These are phyloP conservation scores for Pseudogymnoascus sp. DNA, from an alignment of 2,329 filamentous ascomycete genomes.

Conservation along the genomic window DNA sequence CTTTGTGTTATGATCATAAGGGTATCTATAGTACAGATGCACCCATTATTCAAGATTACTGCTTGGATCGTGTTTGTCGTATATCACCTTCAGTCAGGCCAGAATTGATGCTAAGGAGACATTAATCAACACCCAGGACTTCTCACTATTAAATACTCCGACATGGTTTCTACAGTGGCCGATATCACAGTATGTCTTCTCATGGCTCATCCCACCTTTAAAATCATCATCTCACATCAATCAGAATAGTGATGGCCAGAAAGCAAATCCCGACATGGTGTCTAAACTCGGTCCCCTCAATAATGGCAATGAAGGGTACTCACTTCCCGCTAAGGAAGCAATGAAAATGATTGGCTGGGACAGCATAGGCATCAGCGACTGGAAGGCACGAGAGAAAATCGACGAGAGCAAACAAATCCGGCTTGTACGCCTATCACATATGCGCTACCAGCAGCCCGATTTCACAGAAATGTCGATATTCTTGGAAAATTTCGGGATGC, in stretches of 20 bases:
- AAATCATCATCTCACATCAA: background rate
- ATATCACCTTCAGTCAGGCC: background rate
- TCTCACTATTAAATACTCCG: background rate
- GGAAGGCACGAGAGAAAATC: constrained; percentile 28
- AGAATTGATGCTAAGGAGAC: background rate
- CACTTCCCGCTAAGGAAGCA: background rate
- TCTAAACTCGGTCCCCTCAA: background rate
- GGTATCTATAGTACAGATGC: background rate
- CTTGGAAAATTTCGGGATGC: constrained; percentile 29
- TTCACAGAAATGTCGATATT: constrained; percentile 41
- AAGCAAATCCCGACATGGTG: background rate
- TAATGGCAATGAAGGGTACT: background rate
- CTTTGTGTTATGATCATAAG: background rate
- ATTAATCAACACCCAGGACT: background rate
- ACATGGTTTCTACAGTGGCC: background rate
- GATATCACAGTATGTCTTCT: background rate
- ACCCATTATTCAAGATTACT: background rate
- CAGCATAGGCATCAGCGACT: constrained; percentile 11
- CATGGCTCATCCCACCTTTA: background rate
- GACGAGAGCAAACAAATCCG: constrained; percentile 38
- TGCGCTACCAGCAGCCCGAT: constrained; percentile 48
- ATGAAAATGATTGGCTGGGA: background rate
- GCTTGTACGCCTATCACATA: constrained; percentile 41
- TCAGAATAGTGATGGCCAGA: background rate
- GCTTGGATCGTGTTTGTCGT: background rate